phyloP scores from a whole-genome alignment of 768 basidiomycete genomes.

The Podaxis sp. region DNA sequence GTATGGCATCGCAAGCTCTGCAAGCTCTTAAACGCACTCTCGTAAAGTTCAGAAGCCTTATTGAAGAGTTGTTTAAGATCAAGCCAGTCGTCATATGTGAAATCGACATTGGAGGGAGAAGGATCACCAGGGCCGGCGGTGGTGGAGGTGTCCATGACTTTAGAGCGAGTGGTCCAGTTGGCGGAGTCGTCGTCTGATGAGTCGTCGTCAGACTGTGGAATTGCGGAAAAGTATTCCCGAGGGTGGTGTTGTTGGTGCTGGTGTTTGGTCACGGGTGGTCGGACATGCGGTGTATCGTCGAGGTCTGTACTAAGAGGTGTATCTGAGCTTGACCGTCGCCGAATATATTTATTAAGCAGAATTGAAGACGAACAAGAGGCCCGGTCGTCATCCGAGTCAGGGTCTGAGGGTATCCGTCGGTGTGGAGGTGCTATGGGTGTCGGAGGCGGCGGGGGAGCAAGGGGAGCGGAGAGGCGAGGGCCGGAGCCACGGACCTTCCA shows the following conservation, averaged over 20 bases:
- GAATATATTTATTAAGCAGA: neutral
- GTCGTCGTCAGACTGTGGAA: slow-evolving; percentile 21
- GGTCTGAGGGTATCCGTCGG: slow-evolving; percentile 12
- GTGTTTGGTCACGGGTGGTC: slow-evolving; percentile 17
- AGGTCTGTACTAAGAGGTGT: slow-evolving; percentile 16
- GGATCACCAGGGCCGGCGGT: slow-evolving; percentile 27
- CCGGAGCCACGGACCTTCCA: slow-evolving; percentile 45
- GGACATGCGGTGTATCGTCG: slow-evolving; percentile 8
- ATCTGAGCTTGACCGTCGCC: slow-evolving; percentile 10
- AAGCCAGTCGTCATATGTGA: slow-evolving; percentile 55
- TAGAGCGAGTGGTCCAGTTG: slow-evolving; percentile 32
- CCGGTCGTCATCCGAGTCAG: slow-evolving; percentile 7
- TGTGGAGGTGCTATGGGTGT: slow-evolving; percentile 13
- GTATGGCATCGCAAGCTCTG: neutral
- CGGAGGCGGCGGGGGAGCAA: slow-evolving; percentile 15
- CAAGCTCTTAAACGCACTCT: slow-evolving; percentile 40
- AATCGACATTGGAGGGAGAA: slow-evolving; percentile 2
- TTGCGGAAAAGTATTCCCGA: slow-evolving; percentile 35
- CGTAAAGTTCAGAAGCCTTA: slow-evolving; percentile 56
- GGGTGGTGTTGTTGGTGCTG: slow-evolving; percentile 20
- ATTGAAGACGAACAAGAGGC: slow-evolving; percentile 14
- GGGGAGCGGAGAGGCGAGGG: slow-evolving; percentile 24
- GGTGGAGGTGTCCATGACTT: slow-evolving; percentile 42
- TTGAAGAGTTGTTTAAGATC: slow-evolving; percentile 64
- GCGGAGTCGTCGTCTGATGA: slow-evolving; percentile 21